Conservation (phyloP, 176 grass and related monocot genomes). For the Rhynchospora tenuis region DNA sequence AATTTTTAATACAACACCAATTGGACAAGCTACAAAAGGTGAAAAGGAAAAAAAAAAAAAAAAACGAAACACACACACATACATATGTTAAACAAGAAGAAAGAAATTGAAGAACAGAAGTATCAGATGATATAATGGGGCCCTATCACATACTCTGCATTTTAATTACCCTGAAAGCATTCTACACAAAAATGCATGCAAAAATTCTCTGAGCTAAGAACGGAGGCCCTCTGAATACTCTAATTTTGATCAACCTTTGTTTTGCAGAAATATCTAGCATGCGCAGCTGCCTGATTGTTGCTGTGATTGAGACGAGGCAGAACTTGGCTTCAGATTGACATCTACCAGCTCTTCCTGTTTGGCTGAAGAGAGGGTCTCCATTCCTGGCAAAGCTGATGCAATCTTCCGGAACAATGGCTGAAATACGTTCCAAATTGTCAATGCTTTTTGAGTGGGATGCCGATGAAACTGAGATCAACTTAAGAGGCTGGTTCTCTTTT, state of each 20-base stretch:
- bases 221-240: background rate
- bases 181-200: background rate
- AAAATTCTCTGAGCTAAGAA: background rate
- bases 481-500: background rate
- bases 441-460: background rate
- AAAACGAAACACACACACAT: background rate
- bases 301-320: constrained; percentile 65
- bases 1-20: background rate
- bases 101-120: background rate
- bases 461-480: background rate
- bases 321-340: constrained; percentile 77
- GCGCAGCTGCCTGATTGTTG: constrained; percentile 72
- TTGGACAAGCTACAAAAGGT: too few relatives aligned
- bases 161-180: background rate
- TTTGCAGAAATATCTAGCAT: constrained; percentile 37
- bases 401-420: constrained; percentile 97
- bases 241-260: background rate
- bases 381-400: constrained; percentile 88
- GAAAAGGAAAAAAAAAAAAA: background rate
- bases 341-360: constrained; percentile 98
- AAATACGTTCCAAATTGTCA: background rate
- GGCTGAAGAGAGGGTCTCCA: constrained; percentile 86
- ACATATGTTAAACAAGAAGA: background rate
- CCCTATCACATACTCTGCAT: background rate
- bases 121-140: background rate